Evolutionary conservation across 768 basidiomycete species (phyloP).

Genomic region (Gymnopilus dilepis): DNA sequence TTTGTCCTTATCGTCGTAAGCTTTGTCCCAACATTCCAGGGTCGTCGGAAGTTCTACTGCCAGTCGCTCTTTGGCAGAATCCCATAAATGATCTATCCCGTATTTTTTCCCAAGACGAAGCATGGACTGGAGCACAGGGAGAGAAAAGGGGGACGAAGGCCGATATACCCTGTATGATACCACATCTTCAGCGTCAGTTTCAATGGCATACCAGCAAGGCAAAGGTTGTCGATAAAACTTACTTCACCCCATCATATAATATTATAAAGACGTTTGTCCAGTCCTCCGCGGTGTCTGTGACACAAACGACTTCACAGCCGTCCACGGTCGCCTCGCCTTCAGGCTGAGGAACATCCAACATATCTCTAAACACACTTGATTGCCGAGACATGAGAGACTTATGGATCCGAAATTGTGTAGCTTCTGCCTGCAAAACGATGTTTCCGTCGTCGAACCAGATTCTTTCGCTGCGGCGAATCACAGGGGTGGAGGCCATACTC

Average conservation of each 20-base stretch:
- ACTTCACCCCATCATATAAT: conserved; percentile 7
- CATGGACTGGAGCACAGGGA: background rate
- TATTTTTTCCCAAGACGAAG: conserved; percentile 9
- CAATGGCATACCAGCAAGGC: too few relatives aligned
- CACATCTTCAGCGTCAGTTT: too few relatives aligned
- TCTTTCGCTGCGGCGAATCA: background rate
- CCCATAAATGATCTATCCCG: conserved; percentile 1
- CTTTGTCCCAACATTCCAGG: background rate
- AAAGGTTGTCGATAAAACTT: background rate
- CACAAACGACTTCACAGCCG: background rate
- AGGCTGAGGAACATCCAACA: conserved; percentile 8
- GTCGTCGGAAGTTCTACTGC: background rate
- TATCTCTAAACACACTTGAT: conserved; percentile 14
- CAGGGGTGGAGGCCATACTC: background rate
- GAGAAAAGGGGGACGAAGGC: background rate
- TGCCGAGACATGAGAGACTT: conserved; percentile 7
- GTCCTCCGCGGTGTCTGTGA: conserved; percentile 4
- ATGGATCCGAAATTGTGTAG: conserved; percentile 9
- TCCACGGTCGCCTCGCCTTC: background rate
- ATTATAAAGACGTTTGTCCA: conserved; percentile 3
- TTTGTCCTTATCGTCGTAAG: background rate
- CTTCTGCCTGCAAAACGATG: conserved; percentile 2
- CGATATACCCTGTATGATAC: background rate
- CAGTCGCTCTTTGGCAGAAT: background rate
- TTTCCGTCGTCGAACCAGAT: conserved; percentile 18